Percentiles rank a stretch among this genome's conserved stretches.
phyloP scores from a whole-genome alignment of 495 filamentous ascomycete genomes.

The Neurospora sp. region DNA sequence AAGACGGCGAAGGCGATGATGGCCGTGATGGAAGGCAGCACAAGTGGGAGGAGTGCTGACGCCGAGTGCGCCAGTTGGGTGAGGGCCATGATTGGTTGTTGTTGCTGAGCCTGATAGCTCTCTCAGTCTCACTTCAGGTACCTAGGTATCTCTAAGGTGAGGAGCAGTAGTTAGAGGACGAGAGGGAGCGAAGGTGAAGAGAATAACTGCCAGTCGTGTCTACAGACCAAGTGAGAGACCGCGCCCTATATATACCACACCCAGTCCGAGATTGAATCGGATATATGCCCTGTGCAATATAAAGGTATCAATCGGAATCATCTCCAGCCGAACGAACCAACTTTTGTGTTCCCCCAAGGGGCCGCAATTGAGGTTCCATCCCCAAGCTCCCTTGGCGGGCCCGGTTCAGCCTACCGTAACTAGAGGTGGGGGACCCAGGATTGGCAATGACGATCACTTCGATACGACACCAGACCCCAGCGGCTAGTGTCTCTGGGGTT shows the following conservation, averaged over 20 bases:
- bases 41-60: conserved; percentile 16
- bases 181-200: too few species aligned
- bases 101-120: not conserved
- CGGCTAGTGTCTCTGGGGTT: not conserved
- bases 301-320: not conserved
- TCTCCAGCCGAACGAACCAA: not conserved
- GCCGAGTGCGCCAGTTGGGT: conserved; percentile 2
- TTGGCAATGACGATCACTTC: not conserved
- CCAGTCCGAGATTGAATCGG: not conserved
- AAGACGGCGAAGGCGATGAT: conserved; percentile 15
- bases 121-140: not conserved
- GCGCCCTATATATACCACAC: not conserved
- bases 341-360: not conserved
- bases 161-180: not conserved
- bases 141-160: not conserved
- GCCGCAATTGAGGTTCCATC: not conserved
- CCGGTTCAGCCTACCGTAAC: not conserved
- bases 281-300: not conserved
- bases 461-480: not conserved
- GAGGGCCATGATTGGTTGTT: conserved; percentile 6
- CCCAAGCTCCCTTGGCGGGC: not conserved
- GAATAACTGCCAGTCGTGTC: not conserved
- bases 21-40: conserved; percentile 16
- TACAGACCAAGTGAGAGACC: not conserved
- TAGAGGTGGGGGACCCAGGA: not conserved